phyloP scores from a whole-genome alignment of 495 filamentous ascomycete species.

The Talaromyces proteolyticus region DNA sequence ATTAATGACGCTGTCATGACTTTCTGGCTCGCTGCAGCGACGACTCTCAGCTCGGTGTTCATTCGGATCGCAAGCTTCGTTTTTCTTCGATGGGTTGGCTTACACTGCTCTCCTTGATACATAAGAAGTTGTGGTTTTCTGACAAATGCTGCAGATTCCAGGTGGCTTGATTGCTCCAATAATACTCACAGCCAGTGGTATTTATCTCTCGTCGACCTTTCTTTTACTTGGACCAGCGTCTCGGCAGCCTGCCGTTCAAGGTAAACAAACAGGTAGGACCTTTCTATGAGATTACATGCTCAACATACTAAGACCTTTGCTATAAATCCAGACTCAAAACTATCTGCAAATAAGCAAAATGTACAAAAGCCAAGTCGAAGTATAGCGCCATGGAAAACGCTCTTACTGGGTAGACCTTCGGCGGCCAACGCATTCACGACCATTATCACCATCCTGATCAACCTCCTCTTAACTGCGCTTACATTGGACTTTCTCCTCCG shows the following conservation, averaged over 20 bases:
- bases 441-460: conserved; percentile 62
- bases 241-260: conserved; percentile 8
- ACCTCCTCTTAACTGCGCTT: conserved; percentile 57
- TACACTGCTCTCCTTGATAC: conserved; percentile 3
- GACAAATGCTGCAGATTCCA: conserved; percentile 45
- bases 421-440: conserved; percentile 50
- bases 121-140: conserved; percentile 2
- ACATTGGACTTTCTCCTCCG: conserved; percentile 70
- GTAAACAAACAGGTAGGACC: conserved; percentile 5
- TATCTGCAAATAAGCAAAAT: conserved; percentile 23
- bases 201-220: conserved; percentile 65
- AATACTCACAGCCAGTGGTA: conserved; percentile 61
- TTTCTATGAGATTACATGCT: not conserved
- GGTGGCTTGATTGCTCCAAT: conserved; percentile 56
- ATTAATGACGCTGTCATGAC: too few relatives aligned
- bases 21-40: conserved; percentile 7
- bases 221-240: not conserved
- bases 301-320: not conserved
- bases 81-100: conserved; percentile 87
- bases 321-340: conserved; percentile 22
- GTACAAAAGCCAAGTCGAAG: conserved; percentile 10
- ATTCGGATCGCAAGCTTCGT: conserved; percentile 60
- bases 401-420: conserved; percentile 72
- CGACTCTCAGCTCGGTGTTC: conserved; percentile 50
- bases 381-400: conserved; percentile 45